Evolutionary conservation across 441 rosid genomes (phyloP).

Genomic region (Pelargonium citronellum): DNA sequence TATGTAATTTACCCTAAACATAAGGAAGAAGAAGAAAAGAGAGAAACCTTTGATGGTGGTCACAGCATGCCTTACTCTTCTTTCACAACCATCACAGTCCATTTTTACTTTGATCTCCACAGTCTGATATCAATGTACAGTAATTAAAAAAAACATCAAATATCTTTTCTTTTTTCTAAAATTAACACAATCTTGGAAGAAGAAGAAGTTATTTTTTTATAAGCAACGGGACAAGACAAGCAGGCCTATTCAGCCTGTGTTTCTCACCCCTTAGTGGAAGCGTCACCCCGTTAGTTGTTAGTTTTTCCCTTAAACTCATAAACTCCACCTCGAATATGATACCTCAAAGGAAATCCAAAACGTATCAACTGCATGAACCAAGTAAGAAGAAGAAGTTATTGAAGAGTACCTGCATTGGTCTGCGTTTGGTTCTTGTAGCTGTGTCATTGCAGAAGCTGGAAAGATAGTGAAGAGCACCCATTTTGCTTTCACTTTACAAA

Average conservation of each 20-base stretch:
- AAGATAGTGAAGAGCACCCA: conserved; percentile 86
- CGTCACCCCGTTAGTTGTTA: too few species aligned
- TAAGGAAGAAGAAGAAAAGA: conserved; percentile 11
- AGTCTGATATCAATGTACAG: conserved; percentile 39
- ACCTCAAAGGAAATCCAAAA: not conserved
- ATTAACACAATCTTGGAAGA: too few species aligned
- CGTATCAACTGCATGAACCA: too few species aligned
- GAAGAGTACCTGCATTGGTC: conserved; percentile 67
- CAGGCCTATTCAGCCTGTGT: too few species aligned
- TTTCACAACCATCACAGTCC: conserved; percentile 97
- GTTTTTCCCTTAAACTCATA: too few species aligned
- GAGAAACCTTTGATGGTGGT: conserved; percentile 60
- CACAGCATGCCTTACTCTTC: conserved; percentile 67
- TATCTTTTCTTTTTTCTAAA: too few species aligned
- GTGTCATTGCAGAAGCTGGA: conserved; percentile 67
- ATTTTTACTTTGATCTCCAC: conserved; percentile 91
- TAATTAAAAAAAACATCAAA: not conserved
- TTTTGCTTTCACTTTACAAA: conserved; percentile 30
- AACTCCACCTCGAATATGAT: too few species aligned
- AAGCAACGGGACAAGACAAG: too few species aligned
- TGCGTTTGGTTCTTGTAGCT: conserved; percentile 46
- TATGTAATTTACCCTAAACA: too few species aligned
- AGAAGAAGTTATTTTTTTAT: too few species aligned
- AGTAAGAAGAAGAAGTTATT: conserved; percentile 3
- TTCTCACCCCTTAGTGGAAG: too few species aligned